Base-by-base conservation (phyloP, 441 rosid genomes). In the Omphalea diandra region DNA sequence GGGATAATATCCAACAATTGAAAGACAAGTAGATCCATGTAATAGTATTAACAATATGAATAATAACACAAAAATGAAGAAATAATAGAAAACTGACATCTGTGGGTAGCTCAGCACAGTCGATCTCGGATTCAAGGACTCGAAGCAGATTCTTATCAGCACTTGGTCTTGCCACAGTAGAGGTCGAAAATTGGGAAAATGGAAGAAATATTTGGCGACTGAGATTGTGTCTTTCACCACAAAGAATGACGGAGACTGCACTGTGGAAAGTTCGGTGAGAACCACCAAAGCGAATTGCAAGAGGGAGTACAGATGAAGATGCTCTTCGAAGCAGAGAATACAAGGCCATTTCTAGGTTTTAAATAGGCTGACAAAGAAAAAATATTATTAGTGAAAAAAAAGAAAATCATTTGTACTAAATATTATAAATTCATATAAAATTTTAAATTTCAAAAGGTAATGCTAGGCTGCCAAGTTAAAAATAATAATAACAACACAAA, bases 81-180 rank as follows among this genome's bases (percentile, higher is more conserved):
- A 15, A 67, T 10, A 33, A 2, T 18, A 0, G 40, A n/a, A 54
- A 43, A 33, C 65, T 47, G 18, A 64, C 82, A 18, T 78, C 75
- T 3, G 8, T 3, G 53, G 82, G 84, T 47, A 83, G 75, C 57
- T 80, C 84, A 15, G 88, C 86, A 57, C 90, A 86, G 2, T 81
- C 88, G 24, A 87, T 87, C 78, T 87, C 95, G 41, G 83, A 68
- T 35, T 84, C 77, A 33, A 89, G 80, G 38, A 83, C 84, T 33
- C 75, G 66, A 31, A 86, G 40, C 20, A 89, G 80, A 33, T 60
- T 80, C 60, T 73, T 77, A 27, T 89, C 92, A 12, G 87, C 75
- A 52, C 49, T 75, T 38, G 69, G 59, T 50, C 67, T 63, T 63
- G 67, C 54, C 5, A 56, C 20, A 10, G 78, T 63, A 4, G 63